These are phyloP conservation scores for Zygoascus hellenicus DNA, from an alignment of 1,139 yeast genomes.

Conservation along the genomic window DNA sequence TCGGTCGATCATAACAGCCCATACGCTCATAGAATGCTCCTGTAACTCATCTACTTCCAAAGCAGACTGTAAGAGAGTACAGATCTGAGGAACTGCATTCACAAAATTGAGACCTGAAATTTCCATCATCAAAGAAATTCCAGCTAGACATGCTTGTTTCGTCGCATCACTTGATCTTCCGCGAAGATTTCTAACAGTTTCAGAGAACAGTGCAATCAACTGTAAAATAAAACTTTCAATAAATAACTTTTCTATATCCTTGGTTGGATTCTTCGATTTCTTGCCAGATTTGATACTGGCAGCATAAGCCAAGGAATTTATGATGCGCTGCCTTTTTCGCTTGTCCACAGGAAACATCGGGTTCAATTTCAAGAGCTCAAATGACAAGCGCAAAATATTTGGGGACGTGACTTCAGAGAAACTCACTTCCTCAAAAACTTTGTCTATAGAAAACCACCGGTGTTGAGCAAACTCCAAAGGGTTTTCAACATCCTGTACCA, in stretches of 20 bases:
- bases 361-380: constrained; percentile 31
- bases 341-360: constrained; percentile 16
- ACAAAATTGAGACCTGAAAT: constrained; percentile 59
- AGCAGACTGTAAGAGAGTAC: constrained; percentile 80
- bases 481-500: constrained; percentile 42
- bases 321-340: constrained; percentile 15
- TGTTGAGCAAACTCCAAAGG: constrained; percentile 44
- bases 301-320: constrained; percentile 19
- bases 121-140: constrained; percentile 61
- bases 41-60: constrained; percentile 60
- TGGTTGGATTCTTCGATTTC: neutral
- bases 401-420: constrained; percentile 43
- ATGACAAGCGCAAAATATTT: constrained; percentile 27
- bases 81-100: constrained; percentile 80
- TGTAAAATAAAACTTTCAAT: constrained; percentile 48
- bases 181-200: constrained; percentile 64
- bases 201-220: constrained; percentile 72
- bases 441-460: constrained; percentile 51
- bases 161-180: constrained; percentile 70
- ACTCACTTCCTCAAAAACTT: constrained; percentile 35
- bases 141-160: constrained; percentile 65
- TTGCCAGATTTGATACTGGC: constrained; percentile 14
- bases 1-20: constrained; percentile 48
- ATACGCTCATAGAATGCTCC: constrained; percentile 57
- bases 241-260: constrained; percentile 12